These are phyloP conservation scores for Magnusiomyces fungicola DNA, from an alignment of 1,139 yeast species.

Conservation along the genomic window DNA sequence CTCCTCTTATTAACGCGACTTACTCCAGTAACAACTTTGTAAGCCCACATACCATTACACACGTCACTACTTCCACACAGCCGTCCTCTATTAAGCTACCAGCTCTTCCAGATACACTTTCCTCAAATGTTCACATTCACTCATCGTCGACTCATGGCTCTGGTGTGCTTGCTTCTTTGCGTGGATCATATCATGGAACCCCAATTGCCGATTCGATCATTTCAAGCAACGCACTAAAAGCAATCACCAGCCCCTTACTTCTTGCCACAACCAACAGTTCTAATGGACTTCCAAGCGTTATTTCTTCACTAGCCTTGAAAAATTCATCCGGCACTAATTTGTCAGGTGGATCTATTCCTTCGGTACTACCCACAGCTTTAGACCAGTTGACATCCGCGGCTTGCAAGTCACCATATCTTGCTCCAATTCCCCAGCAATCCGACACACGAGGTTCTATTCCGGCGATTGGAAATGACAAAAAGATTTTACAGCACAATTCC, in stretches of 20 bases:
- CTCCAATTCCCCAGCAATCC: conserved; percentile 22
- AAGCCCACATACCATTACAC: not conserved
- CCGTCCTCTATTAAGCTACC: too few species aligned
- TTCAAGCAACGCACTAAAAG: conserved; percentile 6
- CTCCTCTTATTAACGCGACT: not conserved
- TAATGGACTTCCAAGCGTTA: not conserved
- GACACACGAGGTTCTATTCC: conserved; percentile 17
- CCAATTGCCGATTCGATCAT: conserved; percentile 7
- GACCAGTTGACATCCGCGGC: conserved; percentile 25
- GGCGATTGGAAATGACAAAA: too few species aligned
- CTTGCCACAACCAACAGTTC: conserved; percentile 7
- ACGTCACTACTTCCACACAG: not conserved
- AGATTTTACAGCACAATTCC: too few species aligned
- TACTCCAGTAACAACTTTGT: not conserved
- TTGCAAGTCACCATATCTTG: conserved; percentile 23
- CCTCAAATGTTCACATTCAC: not conserved
- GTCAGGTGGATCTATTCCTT: not conserved
- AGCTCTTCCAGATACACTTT: not conserved
- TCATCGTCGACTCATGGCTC: not conserved
- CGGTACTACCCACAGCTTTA: conserved; percentile 14
- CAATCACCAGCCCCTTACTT: conserved; percentile 17
- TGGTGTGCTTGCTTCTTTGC: not conserved
- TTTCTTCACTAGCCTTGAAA: not conserved
- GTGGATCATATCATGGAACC: conserved; percentile 6
- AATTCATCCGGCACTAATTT: not conserved